phyloP scores from a whole-genome alignment of 2,329 filamentous ascomycete genomes.

The Colletotrichum caudatum region DNA sequence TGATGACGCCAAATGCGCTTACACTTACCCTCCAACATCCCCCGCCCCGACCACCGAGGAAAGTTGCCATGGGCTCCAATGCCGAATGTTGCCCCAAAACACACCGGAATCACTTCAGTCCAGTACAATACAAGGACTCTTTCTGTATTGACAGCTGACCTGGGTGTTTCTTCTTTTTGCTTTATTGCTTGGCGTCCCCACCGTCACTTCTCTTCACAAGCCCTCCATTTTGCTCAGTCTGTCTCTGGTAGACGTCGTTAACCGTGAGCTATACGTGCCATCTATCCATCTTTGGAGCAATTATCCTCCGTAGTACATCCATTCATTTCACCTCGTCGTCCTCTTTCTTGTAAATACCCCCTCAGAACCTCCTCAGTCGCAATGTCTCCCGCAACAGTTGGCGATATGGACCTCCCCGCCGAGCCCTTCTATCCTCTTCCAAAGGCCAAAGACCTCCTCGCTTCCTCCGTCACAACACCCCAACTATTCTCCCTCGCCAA shows the following conservation, averaged over 20 bases:
- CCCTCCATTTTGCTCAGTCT: constrained; percentile 1
- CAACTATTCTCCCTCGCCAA: constrained; percentile 60
- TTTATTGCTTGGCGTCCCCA: not conserved
- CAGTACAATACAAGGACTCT: not conserved
- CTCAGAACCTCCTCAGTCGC: not conserved
- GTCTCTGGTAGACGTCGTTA: not conserved
- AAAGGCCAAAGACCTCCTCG: constrained; percentile 49
- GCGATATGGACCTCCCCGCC: constrained; percentile 48
- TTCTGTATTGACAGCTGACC: too few relatives aligned
- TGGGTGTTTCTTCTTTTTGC: not conserved
- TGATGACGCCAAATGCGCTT: constrained; percentile 31
- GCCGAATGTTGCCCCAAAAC: constrained; percentile 20
- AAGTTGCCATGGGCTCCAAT: constrained; percentile 21
- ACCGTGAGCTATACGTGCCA: not conserved
- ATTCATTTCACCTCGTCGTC: not conserved
- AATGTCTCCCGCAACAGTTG: constrained; percentile 46
- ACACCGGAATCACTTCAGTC: not conserved
- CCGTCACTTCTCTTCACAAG: not conserved
- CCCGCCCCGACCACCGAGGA: not conserved
- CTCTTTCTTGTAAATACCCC: constrained; percentile 16
- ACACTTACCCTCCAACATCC: constrained; percentile 22
- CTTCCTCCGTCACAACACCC: constrained; percentile 45
- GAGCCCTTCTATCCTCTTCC: constrained; percentile 44
- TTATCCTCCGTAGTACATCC: constrained; percentile 1
- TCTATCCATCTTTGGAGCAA: not conserved